Evolutionary conservation across 169 alveolate genomes (phyloP).

Genomic region (Cryptosporidium parvum): DNA sequence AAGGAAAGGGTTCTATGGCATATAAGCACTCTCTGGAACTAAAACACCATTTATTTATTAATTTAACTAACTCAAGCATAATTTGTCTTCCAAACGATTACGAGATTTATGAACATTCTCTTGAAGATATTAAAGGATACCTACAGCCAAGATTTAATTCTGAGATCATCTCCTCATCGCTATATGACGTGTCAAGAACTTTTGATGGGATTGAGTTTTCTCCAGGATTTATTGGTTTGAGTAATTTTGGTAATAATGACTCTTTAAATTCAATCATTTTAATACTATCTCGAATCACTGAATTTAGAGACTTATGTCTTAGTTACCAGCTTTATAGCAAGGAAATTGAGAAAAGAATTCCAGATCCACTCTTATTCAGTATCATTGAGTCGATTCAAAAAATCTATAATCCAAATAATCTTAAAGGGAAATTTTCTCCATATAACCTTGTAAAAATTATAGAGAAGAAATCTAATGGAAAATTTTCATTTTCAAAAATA

Average conservation of each 20-base stretch:
- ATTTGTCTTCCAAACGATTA: constrained; percentile 97
- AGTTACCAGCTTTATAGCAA: constrained; percentile 77
- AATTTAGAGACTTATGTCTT: constrained; percentile 83
- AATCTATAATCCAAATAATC: constrained; percentile 96
- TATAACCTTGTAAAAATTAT: constrained; percentile 77
- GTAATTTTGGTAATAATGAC: constrained; percentile 95
- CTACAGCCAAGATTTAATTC: constrained; percentile 62
- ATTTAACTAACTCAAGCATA: constrained; percentile 89
- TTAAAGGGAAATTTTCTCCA: constrained; percentile 91
- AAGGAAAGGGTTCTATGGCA: constrained; percentile 95
- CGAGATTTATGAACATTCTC: constrained; percentile 94
- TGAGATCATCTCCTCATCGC: constrained; percentile 83
- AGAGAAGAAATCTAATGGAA: constrained; percentile 80
- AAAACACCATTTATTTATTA: constrained; percentile 95
- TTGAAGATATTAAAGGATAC: constrained; percentile 92
- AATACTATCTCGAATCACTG: constrained; percentile 81
- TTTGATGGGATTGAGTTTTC: constrained; percentile 95
- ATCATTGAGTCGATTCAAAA: constrained; percentile 94
- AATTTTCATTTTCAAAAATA: constrained; percentile 22
- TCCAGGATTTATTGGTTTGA: constrained; percentile 97
- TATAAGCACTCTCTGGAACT: constrained; percentile 96
- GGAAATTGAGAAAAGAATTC: constrained; percentile 79
- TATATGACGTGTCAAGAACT: constrained; percentile 80
- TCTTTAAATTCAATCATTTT: constrained; percentile 95
- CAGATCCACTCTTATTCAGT: constrained; percentile 89